Conservation (phyloP, 116 monocot species). For the Zostera marina region DNA sequence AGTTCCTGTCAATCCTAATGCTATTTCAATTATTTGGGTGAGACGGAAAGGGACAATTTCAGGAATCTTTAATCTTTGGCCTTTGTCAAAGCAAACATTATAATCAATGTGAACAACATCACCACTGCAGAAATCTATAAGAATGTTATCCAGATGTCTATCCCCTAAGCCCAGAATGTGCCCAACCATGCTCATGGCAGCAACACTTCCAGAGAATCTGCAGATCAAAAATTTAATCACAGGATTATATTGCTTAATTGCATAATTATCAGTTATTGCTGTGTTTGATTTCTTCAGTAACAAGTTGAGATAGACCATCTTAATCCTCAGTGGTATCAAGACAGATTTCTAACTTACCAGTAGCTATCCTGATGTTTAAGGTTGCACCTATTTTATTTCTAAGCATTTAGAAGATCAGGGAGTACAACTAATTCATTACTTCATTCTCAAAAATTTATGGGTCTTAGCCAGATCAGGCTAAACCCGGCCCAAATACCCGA, state of each 20-base stretch:
- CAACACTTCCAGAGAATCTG: slow-evolving; percentile 87
- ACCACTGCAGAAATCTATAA: slow-evolving; percentile 73
- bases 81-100: slow-evolving; percentile 96
- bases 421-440: no score
- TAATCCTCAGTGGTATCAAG: no score
- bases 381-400: no score
- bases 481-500: no score
- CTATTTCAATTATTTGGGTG: slow-evolving; percentile 86
- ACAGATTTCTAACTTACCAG: no score
- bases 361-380: no score
- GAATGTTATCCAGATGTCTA: slow-evolving; percentile 93
- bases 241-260: background rate
- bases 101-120: slow-evolving; percentile 97
- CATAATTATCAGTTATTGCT: no score
- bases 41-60: slow-evolving; percentile 99
- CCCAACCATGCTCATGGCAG: slow-evolving; percentile 95
- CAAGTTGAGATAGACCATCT: no score
- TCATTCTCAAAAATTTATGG: no score
- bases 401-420: no score
- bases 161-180: slow-evolving; percentile 91
- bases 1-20: slow-evolving; percentile 82
- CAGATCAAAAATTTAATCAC: slow-evolving; percentile 5
- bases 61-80: slow-evolving; percentile 77
- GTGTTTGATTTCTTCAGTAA: no score
- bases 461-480: no score